A percentile compares a stretch with the other conserved stretches of the same genome.
These are phyloP conservation scores for Chalciporus sp. DNA, from an alignment of 1,284 basidiomycete species.

Conservation along the genomic window DNA sequence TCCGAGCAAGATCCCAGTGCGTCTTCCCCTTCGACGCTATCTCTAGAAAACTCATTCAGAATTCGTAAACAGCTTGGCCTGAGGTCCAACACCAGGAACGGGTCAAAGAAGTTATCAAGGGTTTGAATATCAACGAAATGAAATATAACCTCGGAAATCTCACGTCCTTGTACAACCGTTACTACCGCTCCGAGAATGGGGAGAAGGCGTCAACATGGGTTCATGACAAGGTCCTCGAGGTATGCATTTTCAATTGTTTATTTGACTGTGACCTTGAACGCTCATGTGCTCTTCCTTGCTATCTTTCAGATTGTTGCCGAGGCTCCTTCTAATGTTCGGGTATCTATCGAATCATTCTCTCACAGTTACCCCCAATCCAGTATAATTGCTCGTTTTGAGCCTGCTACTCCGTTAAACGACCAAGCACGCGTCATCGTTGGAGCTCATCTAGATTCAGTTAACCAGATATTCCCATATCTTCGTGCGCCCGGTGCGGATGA, in stretches of 20 bases:
- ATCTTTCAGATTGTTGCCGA: conserved; percentile 16
- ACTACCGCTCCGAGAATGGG: conserved; percentile 18
- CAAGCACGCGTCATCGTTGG: conserved; percentile 46
- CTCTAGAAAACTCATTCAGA: neutral
- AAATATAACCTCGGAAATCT: conserved; percentile 12
- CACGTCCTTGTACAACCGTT: conserved; percentile 19
- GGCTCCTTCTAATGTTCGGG: conserved; percentile 9
- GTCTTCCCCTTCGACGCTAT: neutral
- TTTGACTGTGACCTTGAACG: too few species aligned
- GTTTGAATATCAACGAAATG: neutral
- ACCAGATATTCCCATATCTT: conserved; percentile 29
- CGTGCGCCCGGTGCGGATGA: conserved; percentile 67
- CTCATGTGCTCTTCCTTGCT: neutral
- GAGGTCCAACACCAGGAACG: too few species aligned
- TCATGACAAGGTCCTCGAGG: conserved; percentile 15
- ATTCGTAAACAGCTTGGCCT: too few species aligned
- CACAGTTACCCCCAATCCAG: conserved; percentile 61
- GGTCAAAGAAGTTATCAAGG: neutral
- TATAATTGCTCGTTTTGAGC: conserved; percentile 49
- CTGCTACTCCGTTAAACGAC: neutral
- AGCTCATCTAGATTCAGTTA: conserved; percentile 58
- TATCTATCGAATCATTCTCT: conserved; percentile 39
- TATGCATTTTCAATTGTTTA: neutral
- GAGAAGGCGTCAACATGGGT: conserved; percentile 23
- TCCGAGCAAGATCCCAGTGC: neutral